These are phyloP conservation scores for Beauveria asiatica DNA, from an alignment of 2,329 filamentous ascomycete genomes.

Conservation along the genomic window DNA sequence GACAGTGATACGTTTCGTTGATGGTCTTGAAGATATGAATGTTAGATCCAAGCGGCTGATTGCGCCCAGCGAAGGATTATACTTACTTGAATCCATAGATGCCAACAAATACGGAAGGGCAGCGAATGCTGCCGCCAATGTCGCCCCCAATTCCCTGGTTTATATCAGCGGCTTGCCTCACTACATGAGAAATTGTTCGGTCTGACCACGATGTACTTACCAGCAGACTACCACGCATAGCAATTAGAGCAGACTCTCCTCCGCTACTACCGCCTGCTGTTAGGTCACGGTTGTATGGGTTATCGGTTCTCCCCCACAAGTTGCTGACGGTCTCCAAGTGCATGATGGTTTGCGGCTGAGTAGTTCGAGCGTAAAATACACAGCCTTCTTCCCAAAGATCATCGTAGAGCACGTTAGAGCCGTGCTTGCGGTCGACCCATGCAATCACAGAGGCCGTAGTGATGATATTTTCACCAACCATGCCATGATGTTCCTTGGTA, in stretches of 20 bases:
- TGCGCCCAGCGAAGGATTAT: too few species aligned
- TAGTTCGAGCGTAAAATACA: constrained; percentile 59
- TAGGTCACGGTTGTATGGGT: constrained; percentile 52
- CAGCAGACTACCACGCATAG: constrained; percentile 31
- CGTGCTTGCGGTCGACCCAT: constrained; percentile 24
- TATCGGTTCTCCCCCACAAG: constrained; percentile 52
- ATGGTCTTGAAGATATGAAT: constrained; percentile 20
- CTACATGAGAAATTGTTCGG: neutral
- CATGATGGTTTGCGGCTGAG: constrained; percentile 51
- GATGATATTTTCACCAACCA: constrained; percentile 23
- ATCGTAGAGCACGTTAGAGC: constrained; percentile 25
- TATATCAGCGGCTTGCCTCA: neutral
- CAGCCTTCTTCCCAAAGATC: constrained; percentile 30
- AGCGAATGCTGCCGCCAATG: constrained; percentile 32
- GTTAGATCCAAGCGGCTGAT: neutral
- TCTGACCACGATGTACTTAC: constrained; percentile 13
- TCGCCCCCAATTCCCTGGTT: constrained; percentile 31
- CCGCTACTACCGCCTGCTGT: constrained; percentile 58
- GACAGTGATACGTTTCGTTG: constrained; percentile 22
- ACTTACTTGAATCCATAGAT: constrained; percentile 27
- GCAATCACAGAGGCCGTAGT: constrained; percentile 22
- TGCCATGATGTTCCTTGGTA: constrained; percentile 28
- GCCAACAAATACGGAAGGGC: constrained; percentile 27
- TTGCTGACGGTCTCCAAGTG: constrained; percentile 55
- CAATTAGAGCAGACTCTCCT: constrained; percentile 38